Evolutionary conservation across 1,284 basidiomycete species (phyloP), one percentile per base, ranked within the genome.

Genomic region (Cryptococcus hybrid): DNA sequence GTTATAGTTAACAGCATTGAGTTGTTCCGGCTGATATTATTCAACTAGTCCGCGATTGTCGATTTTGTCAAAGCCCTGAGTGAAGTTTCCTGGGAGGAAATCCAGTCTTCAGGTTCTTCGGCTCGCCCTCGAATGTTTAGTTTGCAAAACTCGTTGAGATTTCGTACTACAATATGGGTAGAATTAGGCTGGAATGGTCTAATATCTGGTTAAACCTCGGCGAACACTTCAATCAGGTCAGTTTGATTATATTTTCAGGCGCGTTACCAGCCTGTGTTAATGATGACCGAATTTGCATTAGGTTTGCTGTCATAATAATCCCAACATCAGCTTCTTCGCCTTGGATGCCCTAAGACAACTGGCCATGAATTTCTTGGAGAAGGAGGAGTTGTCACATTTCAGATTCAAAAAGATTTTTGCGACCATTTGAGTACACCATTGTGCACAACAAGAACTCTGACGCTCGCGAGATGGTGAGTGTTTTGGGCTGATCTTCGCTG

Each of bases 391-490:
- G 63, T 86, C 92, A 0, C 93, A 98, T 79, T 99, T 99, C 84
- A 93, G 95, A 73, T 99, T 99, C 96, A 99, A 70, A 99, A 99
- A 78, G 96, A 99, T 75, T 99, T 79, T 79, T 99, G 56, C 90
- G 92, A 73, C 96, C 96, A 1, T 99, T 99, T 75, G 94, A 99
- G 79, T 89, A 96, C 76, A 94, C 97, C 1, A 99, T 99, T 90
- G 85, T 89, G 46, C 89, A 98, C 74, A 99, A 98, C 78, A 84
- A 87, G 59, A 96, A 97, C 76, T 87, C 92, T 3, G 95, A 98
- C 68, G 87, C 96, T 46, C 86, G 95, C 57, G 96, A 99, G 74
- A 92, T 99, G 92, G 95, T 95, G 67, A 59, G 79, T 24, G 24
- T 24, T 24, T 24, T 24, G 24, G 24, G 24, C 24, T 24, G 24